Evolutionary conservation across 352 stramenopile species (phyloP).

Genomic region (Globisporangium abappressorium): DNA sequence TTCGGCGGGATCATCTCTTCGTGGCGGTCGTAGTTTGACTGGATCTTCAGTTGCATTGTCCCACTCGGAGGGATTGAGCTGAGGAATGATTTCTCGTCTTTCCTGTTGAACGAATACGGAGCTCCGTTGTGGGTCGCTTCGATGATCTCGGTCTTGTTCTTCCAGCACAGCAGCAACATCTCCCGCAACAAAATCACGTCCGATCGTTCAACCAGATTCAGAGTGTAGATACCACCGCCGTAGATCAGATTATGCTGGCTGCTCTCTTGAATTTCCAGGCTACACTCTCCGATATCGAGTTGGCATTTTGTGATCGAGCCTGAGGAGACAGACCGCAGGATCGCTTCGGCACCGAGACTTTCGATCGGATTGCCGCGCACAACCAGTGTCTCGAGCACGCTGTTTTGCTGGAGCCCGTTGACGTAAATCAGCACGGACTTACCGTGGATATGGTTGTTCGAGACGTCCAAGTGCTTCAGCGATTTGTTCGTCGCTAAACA

Average conservation of each 20-base stretch:
- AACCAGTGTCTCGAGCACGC: constrained; percentile 42
- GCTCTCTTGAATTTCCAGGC: constrained; percentile 59
- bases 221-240: constrained; percentile 40
- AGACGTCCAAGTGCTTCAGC: constrained; percentile 53
- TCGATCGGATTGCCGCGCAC: constrained; percentile 73
- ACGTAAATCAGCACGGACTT: constrained; percentile 62
- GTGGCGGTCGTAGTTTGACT: constrained; percentile 58
- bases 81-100: constrained; percentile 56
- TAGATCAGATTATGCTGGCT: constrained; percentile 45
- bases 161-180: constrained; percentile 48
- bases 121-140: constrained; percentile 46
- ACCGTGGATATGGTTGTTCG: constrained; percentile 66
- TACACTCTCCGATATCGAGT: constrained; percentile 63
- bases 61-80: constrained; percentile 35
- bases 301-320: constrained; percentile 49
- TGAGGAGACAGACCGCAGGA: constrained; percentile 49
- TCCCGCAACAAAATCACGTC: constrained; percentile 57
- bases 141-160: constrained; percentile 56
- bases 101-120: constrained; percentile 46
- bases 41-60: constrained; percentile 50
- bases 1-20: constrained; percentile 43
- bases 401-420: constrained; percentile 58
- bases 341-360: constrained; percentile 48
- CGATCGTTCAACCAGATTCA: constrained; percentile 49
- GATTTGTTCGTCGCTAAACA: constrained; percentile 70